These are phyloP conservation scores for Lepiota venenata DNA, from an alignment of 768 basidiomycete species.

Conservation along the genomic window DNA sequence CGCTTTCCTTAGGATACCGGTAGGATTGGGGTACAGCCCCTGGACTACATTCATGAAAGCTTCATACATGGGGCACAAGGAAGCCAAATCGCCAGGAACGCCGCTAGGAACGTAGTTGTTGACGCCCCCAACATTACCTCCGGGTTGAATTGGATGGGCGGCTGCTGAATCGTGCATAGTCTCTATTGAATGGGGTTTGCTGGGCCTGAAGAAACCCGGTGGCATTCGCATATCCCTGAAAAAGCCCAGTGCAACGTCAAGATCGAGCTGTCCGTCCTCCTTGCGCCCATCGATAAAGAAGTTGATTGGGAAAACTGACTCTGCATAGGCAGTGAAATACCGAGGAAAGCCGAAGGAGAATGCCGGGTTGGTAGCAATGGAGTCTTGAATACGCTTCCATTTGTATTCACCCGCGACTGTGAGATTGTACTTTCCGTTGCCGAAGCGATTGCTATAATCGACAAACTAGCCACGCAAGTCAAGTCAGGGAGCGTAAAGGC, in stretches of 20 bases:
- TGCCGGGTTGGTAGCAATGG: constrained; percentile 18
- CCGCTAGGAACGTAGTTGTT: too few species aligned
- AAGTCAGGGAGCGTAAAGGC: too few species aligned
- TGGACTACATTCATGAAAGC: constrained; percentile 13
- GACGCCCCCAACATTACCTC: too few species aligned
- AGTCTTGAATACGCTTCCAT: constrained; percentile 18
- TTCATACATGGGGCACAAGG: constrained; percentile 14
- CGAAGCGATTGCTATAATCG: constrained; percentile 17
- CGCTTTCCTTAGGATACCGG: constrained; percentile 11
- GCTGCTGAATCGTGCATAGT: constrained; percentile 1
- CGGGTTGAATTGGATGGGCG: constrained; percentile 2
- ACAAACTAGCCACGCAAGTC: constrained; percentile 9
- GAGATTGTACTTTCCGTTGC: constrained; percentile 20
- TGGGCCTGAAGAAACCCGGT: constrained; percentile 13
- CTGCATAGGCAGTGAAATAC: constrained; percentile 18
- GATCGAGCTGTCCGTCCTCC: constrained; percentile 9
- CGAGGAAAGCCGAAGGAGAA: constrained; percentile 17
- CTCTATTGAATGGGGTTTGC: neutral
- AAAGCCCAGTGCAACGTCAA: constrained; percentile 16
- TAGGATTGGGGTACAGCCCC: constrained; percentile 17
- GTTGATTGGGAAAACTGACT: constrained; percentile 15
- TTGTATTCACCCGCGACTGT: constrained; percentile 18
- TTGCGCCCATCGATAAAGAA: constrained; percentile 20
- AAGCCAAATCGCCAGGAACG: too few species aligned
- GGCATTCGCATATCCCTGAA: constrained; percentile 18